Evolutionary conservation across 495 filamentous ascomycete species (phyloP).

Genomic region (Usnea hakonensis): DNA sequence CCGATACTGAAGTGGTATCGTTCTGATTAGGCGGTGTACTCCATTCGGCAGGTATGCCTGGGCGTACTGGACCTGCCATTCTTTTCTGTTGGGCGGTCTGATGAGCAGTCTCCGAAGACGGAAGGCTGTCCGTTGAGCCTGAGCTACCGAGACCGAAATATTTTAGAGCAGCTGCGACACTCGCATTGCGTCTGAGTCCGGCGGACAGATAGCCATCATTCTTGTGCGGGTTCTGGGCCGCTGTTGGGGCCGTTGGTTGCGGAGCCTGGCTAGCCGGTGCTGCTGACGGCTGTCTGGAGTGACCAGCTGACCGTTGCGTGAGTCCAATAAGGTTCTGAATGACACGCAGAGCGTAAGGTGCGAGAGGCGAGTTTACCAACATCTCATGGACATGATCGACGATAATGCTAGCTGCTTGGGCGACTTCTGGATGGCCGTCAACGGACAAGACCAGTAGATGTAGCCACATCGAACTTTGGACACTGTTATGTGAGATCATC

Average conservation of each 20-base stretch:
- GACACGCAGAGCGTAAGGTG: conserved; percentile 55
- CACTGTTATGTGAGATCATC: conserved; percentile 67
- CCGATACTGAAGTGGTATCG: conserved; percentile 58
- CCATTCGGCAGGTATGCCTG: conserved; percentile 62
- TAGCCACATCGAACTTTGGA: conserved; percentile 90
- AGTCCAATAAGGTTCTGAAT: conserved; percentile 70
- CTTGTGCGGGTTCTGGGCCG: conserved; percentile 36
- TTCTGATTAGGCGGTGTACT: conserved; percentile 69
- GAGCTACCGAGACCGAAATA: conserved; percentile 54
- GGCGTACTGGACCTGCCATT: conserved; percentile 34
- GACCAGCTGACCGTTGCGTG: conserved; percentile 41
- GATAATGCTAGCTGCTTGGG: conserved; percentile 69
- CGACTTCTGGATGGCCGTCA: conserved; percentile 90
- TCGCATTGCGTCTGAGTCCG: conserved; percentile 60
- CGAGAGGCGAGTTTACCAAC: conserved; percentile 69
- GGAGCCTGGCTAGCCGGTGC: conserved; percentile 35
- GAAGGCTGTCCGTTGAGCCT: conserved; percentile 27
- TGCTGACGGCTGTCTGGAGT: conserved; percentile 44
- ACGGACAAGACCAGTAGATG: conserved; percentile 83
- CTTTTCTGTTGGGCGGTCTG: conserved; percentile 27
- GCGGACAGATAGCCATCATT: conserved; percentile 58
- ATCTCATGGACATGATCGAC: conserved; percentile 76
- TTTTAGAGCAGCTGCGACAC: conserved; percentile 64
- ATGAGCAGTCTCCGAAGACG: conserved; percentile 26
- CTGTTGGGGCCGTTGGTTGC: conserved; percentile 13